Evolutionary conservation across 495 filamentous ascomycete species (phyloP).

Genomic region (Daldinia grandis): DNA sequence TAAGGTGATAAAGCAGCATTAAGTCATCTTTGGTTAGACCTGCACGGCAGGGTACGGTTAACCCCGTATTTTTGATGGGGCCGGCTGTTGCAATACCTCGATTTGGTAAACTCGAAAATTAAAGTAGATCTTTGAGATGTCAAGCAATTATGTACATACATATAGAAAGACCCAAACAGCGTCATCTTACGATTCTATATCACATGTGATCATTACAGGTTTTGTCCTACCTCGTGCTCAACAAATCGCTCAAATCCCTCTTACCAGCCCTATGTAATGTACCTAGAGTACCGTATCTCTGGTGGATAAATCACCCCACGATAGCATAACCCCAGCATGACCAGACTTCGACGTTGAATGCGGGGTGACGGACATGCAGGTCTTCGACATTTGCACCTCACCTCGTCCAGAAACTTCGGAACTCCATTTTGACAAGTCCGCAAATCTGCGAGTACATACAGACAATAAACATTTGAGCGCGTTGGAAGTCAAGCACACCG

Average conservation of each 20-base stretch:
- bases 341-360: constrained; percentile 25
- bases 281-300: not conserved
- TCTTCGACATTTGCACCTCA: constrained; percentile 6
- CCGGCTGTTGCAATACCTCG: constrained; percentile 11
- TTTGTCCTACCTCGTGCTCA: constrained; percentile 1
- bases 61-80: constrained; percentile 29
- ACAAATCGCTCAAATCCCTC: constrained; percentile 40
- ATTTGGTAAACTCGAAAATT: constrained; percentile 3
- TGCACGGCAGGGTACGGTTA: constrained; percentile 19
- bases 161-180: constrained; percentile 19
- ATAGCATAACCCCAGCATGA: constrained; percentile 4
- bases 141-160: no score
- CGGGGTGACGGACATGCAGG: constrained; percentile 33
- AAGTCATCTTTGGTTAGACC: constrained; percentile 14
- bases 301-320: constrained; percentile 24
- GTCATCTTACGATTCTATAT: constrained; percentile 11
- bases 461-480: not conserved
- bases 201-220: constrained; percentile 21
- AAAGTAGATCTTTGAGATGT: constrained; percentile 14
- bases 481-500: constrained; percentile 16
- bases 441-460: not conserved
- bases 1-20: not conserved
- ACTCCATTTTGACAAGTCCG: constrained; percentile 24
- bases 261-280: constrained; percentile 17
- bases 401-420: constrained; percentile 13